These are phyloP conservation scores for Aureobasidium namibiae DNA, from an alignment of 2,329 filamentous ascomycete genomes.

Conservation along the genomic window DNA sequence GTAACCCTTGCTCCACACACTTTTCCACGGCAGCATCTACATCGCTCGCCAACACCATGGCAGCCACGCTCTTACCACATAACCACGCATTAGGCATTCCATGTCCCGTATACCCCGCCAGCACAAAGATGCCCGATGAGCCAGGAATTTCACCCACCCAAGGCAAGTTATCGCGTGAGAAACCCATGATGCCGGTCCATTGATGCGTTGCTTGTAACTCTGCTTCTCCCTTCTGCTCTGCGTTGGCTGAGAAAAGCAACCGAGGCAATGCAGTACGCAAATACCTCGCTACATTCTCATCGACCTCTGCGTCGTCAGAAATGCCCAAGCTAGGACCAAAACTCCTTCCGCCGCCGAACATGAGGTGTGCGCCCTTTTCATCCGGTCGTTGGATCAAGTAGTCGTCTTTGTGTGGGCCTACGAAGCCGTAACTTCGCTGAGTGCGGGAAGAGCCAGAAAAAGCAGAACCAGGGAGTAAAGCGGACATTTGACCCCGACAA, in stretches of 20 bases:
- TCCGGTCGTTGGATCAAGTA: conserved; percentile 63
- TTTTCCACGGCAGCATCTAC: conserved; percentile 10
- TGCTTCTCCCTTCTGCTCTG: conserved; percentile 18
- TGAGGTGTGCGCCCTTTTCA: conserved; percentile 44
- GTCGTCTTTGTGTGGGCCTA: conserved; percentile 54
- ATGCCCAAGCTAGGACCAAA: conserved; percentile 49
- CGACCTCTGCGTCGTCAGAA: conserved; percentile 52
- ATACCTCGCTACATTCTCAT: conserved; percentile 48
- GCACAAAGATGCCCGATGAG: conserved; percentile 26
- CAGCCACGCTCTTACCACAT: conserved; percentile 54
- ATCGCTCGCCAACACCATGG: conserved; percentile 44
- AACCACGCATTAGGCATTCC: conserved; percentile 69
- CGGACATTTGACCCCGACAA: conserved; percentile 63
- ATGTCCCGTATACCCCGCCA: conserved; percentile 46
- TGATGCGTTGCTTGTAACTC: conserved; percentile 40
- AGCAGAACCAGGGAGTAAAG: conserved; percentile 49
- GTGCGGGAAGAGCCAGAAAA: conserved; percentile 32
- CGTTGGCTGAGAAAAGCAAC: conserved; percentile 22
- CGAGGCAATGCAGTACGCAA: conserved; percentile 40
- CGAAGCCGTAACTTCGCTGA: conserved; percentile 56
- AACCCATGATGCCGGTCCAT: conserved; percentile 80
- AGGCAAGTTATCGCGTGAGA: conserved; percentile 56
- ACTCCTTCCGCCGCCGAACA: conserved; percentile 62
- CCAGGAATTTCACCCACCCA: conserved; percentile 63
- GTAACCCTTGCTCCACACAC: conserved; percentile 19